Evolutionary conservation across 2,329 filamentous ascomycete genomes (phyloP), one percentile per base, ranked within the genome.

Genomic region (Sporothrix brasiliensis): DNA sequence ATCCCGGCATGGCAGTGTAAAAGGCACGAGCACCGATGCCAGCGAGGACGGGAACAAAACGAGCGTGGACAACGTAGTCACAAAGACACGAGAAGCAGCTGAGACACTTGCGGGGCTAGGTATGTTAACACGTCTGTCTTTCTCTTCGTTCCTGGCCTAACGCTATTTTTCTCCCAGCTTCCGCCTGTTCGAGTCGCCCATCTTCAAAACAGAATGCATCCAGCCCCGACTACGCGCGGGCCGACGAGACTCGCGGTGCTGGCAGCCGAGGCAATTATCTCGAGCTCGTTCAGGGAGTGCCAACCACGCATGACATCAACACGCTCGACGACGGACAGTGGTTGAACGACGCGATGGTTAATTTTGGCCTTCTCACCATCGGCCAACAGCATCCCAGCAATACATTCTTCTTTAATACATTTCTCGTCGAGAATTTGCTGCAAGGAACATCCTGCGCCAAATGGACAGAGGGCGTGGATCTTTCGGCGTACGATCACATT

Each of bases 391-490:
- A 21, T n/a, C 10, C 52, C 14, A 54, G 14, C 24, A 5, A n/a
- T 24, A n/a, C 27, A 14, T 54, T 54, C 52, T 54, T 54, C 24
- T 54, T 24, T n/a, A 54, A 30, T n/a, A 54, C 52, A n/a, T 54
- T 54, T n/a, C 52, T 54, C 14, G 27, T 54, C 52, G 19, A 24
- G n/a, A 4, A 54, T 4, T 54, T 54, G 19, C 19, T 3, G 10
- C 19, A 54, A 13, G 21, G 21, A 30, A 54, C 24, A n/a, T 4
- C 52, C 14, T 54, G 14, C 52, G 52, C 52, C 52, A 24, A 54
- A n/a, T 54, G 52, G 52, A 54, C 14, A 30, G 27, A 21, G 52
- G 5, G 19, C 52, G 19, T n/a, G 52, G 27, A 54, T n/a, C 52
- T n/a, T 13, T 13, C 52, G 14, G 52, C 4, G 19, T 54, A 54